Evolutionary conservation across 495 filamentous ascomycete genomes (phyloP), one percentile per base, ranked within the genome.

Genomic region (Podospora comata): DNA sequence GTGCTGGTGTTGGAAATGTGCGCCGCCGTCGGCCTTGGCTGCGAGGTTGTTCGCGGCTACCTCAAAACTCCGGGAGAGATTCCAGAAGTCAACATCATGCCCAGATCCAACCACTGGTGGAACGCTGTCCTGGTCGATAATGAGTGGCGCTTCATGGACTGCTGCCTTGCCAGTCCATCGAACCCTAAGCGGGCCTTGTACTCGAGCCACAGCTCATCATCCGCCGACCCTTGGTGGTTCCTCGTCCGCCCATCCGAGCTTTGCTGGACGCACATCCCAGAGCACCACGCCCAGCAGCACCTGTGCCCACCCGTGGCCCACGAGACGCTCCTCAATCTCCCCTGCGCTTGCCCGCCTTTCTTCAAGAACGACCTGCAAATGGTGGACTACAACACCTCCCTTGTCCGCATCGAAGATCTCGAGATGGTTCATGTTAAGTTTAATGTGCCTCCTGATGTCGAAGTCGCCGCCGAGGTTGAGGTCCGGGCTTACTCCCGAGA

Each of bases 81-180:
- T 2, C 83, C 92, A 18, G 94, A 97, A 44, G 79, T 91, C 27
- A 90, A 89, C 60, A 85, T 89, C 16, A 87, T 91, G 65, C 89
- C 88, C 34, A 87, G 90, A 48, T 86, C 94, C 7, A 99, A 99
- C 71, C 95, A 99, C 82, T 97, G 92, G 91, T 99, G 95, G 95
- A 99, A 99, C 73, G 89, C 92, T 1, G 93, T 99, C 3, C 79
- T 97, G 53, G 89, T 97, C 13, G 96, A 99, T 73, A 89, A 91
- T 18, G 92, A 97, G 78, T 99, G 95, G 95, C 90, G 95, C 60
- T 89, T 97, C 68, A 94, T 99, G 86, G 95, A 99, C 77, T 96
- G 92, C 73, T 93, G 93, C 20, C 84, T 99, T 34, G 92, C 96
- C 27, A 92, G 88, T 67, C 93, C 95, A 34, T 96, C 94, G 0